phyloP scores from a whole-genome alignment of 2,329 filamentous ascomycete genomes.

The Cladophialophora immunda region DNA sequence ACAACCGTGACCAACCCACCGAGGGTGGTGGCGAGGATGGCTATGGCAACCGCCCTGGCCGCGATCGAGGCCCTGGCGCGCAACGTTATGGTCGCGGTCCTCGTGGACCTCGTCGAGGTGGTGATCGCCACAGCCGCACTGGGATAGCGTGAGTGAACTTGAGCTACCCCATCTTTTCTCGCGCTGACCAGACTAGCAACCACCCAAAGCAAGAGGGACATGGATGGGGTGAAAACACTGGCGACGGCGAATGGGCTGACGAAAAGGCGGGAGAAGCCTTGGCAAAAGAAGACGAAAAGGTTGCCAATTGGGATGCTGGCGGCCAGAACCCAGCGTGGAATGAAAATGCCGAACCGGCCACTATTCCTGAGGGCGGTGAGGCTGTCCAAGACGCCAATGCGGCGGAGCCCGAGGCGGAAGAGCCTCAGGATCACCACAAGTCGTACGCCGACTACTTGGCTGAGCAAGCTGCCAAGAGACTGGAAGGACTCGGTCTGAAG shows the following conservation, averaged over 20 bases:
- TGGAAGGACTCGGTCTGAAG: slow-evolving; percentile 68
- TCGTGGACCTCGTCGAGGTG: slow-evolving; percentile 59
- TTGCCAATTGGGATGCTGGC: slow-evolving; percentile 59
- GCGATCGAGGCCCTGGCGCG: slow-evolving; percentile 54
- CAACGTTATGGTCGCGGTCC: slow-evolving; percentile 70
- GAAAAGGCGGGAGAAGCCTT: slow-evolving; percentile 92
- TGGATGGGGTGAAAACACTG: slow-evolving; percentile 86
- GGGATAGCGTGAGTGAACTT: slow-evolving; percentile 63
- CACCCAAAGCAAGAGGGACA: slow-evolving; percentile 69
- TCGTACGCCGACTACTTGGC: slow-evolving; percentile 90
- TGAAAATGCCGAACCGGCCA: slow-evolving; percentile 36
- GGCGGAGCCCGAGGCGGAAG: slow-evolving; percentile 45
- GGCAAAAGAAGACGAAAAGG: slow-evolving; percentile 83
- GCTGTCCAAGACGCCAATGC: slow-evolving; percentile 32
- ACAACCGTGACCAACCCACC: slow-evolving; percentile 82
- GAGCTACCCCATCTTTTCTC: background rate
- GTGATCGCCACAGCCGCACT: slow-evolving; percentile 71
- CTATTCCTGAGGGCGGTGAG: slow-evolving; percentile 40
- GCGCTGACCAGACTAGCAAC: slow-evolving; percentile 48
- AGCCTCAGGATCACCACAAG: slow-evolving; percentile 86
- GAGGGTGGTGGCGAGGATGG: slow-evolving; percentile 66
- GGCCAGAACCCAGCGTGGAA: slow-evolving; percentile 45
- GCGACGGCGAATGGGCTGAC: slow-evolving; percentile 84
- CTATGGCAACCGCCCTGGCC: slow-evolving; percentile 45
- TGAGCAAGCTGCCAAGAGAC: slow-evolving; percentile 78